phyloP scores from a whole-genome alignment of 140 eudicot genomes.

The Oenanthe javanica region DNA sequence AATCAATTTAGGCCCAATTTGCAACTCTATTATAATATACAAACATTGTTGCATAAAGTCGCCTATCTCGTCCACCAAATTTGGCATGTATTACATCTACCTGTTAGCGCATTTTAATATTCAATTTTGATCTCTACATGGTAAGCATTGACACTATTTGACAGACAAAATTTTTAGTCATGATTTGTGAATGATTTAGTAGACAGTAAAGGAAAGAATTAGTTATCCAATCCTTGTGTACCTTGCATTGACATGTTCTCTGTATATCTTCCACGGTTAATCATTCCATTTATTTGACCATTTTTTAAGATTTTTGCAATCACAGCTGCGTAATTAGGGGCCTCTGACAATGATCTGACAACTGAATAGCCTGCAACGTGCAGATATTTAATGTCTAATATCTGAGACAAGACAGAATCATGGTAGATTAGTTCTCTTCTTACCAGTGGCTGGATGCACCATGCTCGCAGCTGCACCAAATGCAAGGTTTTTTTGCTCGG shows the following conservation, averaged over 20 bases:
- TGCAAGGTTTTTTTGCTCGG: conserved; percentile 95
- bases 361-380: conserved; percentile 80
- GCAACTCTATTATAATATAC: neutral
- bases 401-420: neutral
- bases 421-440: conserved; percentile 3
- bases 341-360: conserved; percentile 92
- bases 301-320: conserved; percentile 66
- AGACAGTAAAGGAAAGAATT: neutral
- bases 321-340: conserved; percentile 78
- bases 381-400: conserved; percentile 7
- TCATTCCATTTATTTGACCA: conserved; percentile 34
- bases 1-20: neutral
- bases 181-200: neutral
- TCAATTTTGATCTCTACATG: neutral
- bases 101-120: neutral
- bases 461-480: conserved; percentile 99
- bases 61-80: neutral
- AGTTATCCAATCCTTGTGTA: conserved; percentile 12
- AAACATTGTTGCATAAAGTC: neutral
- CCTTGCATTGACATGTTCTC: conserved; percentile 83
- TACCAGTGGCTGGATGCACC: conserved; percentile 99
- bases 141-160: too few species aligned
- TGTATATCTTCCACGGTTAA: conserved; percentile 26
- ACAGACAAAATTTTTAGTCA: neutral
- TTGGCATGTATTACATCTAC: neutral